Conservation (phyloP, 768 basidiomycete species). For the Lactarius quietus region DNA sequence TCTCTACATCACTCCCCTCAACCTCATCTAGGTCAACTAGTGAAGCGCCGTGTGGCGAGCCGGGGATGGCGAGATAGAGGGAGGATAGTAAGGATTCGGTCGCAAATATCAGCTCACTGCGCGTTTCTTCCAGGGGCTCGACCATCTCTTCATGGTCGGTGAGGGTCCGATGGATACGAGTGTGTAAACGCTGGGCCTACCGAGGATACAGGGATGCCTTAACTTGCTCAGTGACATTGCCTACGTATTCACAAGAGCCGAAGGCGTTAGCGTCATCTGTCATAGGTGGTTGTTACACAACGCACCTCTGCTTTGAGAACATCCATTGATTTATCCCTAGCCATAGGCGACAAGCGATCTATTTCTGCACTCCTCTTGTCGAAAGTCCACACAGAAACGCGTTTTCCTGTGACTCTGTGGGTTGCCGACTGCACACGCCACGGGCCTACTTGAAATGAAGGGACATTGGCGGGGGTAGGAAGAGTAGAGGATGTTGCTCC, state of each 20-base stretch:
- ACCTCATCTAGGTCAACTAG: constrained; percentile 91
- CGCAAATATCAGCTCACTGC: constrained; percentile 86
- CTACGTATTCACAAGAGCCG: constrained; percentile 39
- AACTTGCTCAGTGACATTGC: constrained; percentile 79
- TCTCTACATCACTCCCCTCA: constrained; percentile 52
- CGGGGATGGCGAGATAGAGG: constrained; percentile 70
- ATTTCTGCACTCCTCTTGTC: constrained; percentile 78
- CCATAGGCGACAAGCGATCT: constrained; percentile 60
- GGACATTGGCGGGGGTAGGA: constrained; percentile 40
- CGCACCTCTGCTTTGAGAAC: constrained; percentile 87
- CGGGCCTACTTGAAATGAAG: constrained; percentile 68
- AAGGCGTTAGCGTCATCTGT: background rate
- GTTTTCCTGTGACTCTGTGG: constrained; percentile 88
- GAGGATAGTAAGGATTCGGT: constrained; percentile 88
- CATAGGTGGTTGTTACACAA: constrained; percentile 5
- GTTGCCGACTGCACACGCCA: constrained; percentile 87
- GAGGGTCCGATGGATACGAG: constrained; percentile 19
- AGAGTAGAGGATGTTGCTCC: constrained; percentile 36
- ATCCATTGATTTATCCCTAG: constrained; percentile 74
- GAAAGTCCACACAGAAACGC: constrained; percentile 88
- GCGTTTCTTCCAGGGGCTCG: constrained; percentile 92
- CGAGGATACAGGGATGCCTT: constrained; percentile 90
- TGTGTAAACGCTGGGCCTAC: constrained; percentile 38
- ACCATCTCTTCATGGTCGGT: constrained; percentile 74
- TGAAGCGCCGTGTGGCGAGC: constrained; percentile 50